Percentiles rank a stretch among this genome's conserved stretches.
Evolutionary conservation across 306 rosid genomes (phyloP).

Genomic region (Inga leiocalycina): DNA sequence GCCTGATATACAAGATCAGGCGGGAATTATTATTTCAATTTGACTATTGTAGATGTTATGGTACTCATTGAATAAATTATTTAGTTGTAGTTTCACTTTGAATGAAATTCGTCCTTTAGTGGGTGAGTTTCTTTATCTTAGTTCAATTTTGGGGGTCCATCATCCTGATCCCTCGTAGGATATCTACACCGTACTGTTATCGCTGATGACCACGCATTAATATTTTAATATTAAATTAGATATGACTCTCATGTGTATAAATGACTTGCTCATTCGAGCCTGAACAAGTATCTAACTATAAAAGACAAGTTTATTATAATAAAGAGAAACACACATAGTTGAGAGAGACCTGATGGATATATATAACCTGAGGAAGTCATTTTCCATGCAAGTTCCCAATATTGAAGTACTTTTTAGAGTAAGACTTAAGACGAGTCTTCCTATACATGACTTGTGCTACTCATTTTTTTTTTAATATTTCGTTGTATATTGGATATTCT

Average conservation of each 20-base stretch:
- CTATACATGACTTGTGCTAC: background rate
- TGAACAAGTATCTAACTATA: background rate
- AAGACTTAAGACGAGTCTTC: background rate
- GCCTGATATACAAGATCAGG: background rate
- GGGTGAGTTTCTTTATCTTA: background rate
- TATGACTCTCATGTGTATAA: background rate
- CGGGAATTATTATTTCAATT: background rate
- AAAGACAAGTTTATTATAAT: background rate
- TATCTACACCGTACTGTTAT: too few relatives aligned
- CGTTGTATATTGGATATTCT: background rate
- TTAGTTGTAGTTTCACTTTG: background rate
- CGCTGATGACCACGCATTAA: too few relatives aligned
- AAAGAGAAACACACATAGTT: background rate
- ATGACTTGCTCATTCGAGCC: background rate
- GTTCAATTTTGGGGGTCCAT: background rate
- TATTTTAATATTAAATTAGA: too few relatives aligned
- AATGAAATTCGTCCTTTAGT: background rate
- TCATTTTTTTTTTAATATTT: background rate
- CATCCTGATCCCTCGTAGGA: background rate
- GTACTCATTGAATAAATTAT: background rate
- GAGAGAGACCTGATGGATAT: background rate
- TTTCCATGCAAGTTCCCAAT: background rate
- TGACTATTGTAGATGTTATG: background rate
- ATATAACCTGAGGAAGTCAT: background rate
- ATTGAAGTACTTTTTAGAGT: background rate